These are phyloP conservation scores for Colletotrichum orchidophilum DNA, from an alignment of 2,329 filamentous ascomycete genomes.

Conservation along the genomic window DNA sequence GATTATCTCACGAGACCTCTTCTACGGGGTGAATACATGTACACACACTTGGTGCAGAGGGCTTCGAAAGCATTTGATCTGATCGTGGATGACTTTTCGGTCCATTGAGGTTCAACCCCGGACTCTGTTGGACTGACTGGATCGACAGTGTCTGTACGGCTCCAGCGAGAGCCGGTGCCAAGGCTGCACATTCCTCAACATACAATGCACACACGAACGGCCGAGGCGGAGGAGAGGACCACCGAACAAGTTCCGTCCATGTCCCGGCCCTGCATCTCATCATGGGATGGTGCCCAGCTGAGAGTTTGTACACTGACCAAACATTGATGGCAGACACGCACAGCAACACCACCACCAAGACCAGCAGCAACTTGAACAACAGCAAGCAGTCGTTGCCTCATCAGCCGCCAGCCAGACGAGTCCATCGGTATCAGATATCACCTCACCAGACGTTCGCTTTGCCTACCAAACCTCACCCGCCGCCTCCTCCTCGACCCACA, in stretches of 20 bases:
- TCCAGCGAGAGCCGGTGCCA: constrained; percentile 31
- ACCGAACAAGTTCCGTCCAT: constrained; percentile 36
- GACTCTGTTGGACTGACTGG: not conserved
- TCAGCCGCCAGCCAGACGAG: not conserved
- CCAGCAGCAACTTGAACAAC: not conserved
- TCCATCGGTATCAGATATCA: constrained; percentile 14
- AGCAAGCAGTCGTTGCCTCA: not conserved
- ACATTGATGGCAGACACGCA: constrained; percentile 10
- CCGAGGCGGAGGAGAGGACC: constrained; percentile 41
- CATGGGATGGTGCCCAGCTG: not conserved
- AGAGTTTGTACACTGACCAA: constrained; percentile 2
- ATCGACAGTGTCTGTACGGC: constrained; percentile 34
- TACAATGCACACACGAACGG: constrained; percentile 40
- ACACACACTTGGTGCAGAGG: not conserved
- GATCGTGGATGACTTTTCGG: not conserved
- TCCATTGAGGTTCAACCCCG: too few relatives aligned
- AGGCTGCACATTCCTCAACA: constrained; percentile 38
- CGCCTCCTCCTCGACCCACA: not conserved
- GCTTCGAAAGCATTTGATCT: too few relatives aligned
- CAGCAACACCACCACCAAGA: not conserved
- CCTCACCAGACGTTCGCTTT: constrained; percentile 14
- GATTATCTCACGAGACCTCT: not conserved
- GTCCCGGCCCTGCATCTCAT: not conserved
- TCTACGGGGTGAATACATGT: not conserved
- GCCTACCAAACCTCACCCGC: constrained; percentile 17